Evolutionary conservation across 139 green algal species (phyloP).

Genomic region (Tetraselmis chui): DNA sequence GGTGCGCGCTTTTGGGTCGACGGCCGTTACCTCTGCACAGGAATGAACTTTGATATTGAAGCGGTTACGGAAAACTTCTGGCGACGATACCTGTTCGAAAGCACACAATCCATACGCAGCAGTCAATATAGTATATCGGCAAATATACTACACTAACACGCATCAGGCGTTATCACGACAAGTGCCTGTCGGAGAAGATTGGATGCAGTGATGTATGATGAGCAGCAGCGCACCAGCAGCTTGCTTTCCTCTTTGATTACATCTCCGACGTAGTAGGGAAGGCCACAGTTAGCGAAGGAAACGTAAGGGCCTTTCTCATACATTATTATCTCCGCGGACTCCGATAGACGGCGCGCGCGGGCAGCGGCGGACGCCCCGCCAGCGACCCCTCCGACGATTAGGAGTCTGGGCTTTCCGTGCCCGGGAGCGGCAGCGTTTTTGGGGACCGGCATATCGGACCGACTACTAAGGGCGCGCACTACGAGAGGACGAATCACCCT

Average conservation of each 20-base stretch:
- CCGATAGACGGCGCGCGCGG: constrained; percentile 19
- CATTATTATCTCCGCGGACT: constrained; percentile 33
- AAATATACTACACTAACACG: no score
- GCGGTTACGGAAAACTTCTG: background rate
- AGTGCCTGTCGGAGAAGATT: no score
- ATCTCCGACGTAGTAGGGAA: constrained; percentile 41
- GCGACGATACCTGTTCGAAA: background rate
- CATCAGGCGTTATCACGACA: no score
- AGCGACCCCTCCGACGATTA: constrained; percentile 41
- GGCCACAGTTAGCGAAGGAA: constrained; percentile 49
- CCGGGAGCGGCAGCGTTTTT: background rate
- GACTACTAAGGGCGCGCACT: background rate
- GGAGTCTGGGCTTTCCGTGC: constrained; percentile 8
- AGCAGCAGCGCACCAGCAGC: background rate
- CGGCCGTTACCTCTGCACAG: constrained; percentile 15
- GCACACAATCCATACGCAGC: no score
- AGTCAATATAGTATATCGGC: no score
- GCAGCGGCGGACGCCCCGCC: constrained; percentile 34
- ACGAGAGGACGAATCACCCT: background rate
- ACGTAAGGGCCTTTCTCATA: constrained; percentile 44
- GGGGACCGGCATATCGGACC: background rate
- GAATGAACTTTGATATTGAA: constrained; percentile 9
- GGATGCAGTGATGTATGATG: no score
- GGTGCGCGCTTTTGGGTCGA: constrained; percentile 21
- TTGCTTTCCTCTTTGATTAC: constrained; percentile 25